Percentiles rank a stretch among this genome's conserved stretches.
Conservation (phyloP, 345 rosid species). For the Bruguiera gymnorhiza region DNA sequence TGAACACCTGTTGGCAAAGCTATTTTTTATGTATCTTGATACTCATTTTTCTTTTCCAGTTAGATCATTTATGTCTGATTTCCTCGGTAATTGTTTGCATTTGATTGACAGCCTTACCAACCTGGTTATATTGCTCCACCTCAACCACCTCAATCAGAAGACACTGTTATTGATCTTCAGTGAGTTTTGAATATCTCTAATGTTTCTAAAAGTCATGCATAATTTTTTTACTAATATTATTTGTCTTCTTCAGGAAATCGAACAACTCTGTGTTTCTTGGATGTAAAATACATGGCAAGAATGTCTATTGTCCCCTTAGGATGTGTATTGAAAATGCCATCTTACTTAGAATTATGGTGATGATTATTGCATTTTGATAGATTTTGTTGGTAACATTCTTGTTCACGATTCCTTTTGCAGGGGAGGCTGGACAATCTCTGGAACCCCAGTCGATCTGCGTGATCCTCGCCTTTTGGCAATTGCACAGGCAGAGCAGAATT, state of each 20-base stretch:
- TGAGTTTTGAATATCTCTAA: constrained; percentile 28
- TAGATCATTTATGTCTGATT: not conserved
- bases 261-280: not conserved
- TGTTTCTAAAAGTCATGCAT: not conserved
- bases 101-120: constrained; percentile 59
- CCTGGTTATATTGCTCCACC: constrained; percentile 84
- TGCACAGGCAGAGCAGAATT: constrained; percentile 87
- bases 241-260: not conserved
- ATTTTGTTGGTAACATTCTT: not conserved
- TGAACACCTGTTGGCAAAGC: not conserved
- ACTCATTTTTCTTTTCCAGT: not conserved
- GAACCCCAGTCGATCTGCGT: constrained; percentile 67
- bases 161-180: constrained; percentile 84
- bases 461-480: constrained; percentile 86
- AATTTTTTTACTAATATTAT: not conserved
- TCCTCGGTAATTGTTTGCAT: constrained; percentile 11
- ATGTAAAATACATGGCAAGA: not conserved
- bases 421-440: constrained; percentile 91
- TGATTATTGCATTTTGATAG: not conserved
- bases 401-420: constrained; percentile 36
- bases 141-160: constrained; percentile 50
- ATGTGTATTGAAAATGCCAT: constrained; percentile 5
- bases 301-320: constrained; percentile 8
- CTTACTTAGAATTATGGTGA: not conserved
- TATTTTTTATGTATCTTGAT: not conserved